Evolutionary conservation across 2,329 filamentous ascomycete genomes (phyloP), one percentile per base, ranked within the genome.

Genomic region (Phialemoniopsis sp.): DNA sequence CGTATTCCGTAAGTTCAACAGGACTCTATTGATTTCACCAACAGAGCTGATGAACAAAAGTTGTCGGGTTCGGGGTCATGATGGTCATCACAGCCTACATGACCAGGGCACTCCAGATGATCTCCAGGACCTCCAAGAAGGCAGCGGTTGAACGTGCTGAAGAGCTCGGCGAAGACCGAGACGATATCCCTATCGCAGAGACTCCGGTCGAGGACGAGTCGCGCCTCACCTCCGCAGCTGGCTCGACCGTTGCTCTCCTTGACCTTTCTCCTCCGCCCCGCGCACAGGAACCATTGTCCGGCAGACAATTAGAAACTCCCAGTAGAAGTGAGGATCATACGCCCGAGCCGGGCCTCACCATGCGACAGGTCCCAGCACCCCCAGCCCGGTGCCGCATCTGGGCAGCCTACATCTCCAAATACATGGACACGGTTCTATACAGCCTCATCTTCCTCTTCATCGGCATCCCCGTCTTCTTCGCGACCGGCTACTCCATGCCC

Each of bases 1-100:
- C 17, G 71, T 82, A 2, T 81, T 80, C 49, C 49, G 76, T 79
- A 48, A 51, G 71, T 13, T n/a, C n/a, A n/a, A n/a, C n/a, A n/a
- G n/a, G n/a, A n/a, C n/a, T n/a, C n/a, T n/a, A n/a, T n/a, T n/a
- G n/a, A n/a, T n/a, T n/a, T n/a, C n/a, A n/a, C n/a, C n/a, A n/a
- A n/a, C n/a, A n/a, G n/a, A 32, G 13, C 15, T 32, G 13, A 13
- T 16, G 30, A 32, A 31, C 12, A 4, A 1, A 37, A 79, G 76
- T 78, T 5, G 53, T 78, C 32, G 77, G 76, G 13, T 81, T 78
- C 54, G 48, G 73, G 12, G 56, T 68, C 32, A 72, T 76, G 60
- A 67, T 78, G 53, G 57, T 64, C 5, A 52, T 69, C 34, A 73
- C 73, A 13, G 74, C 75, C 4, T 79, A 73, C 53, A 61, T 78